Evolutionary conservation across 108 stramenopile genomes (phyloP).

Genomic region (Mediolabrus comicus): DNA sequence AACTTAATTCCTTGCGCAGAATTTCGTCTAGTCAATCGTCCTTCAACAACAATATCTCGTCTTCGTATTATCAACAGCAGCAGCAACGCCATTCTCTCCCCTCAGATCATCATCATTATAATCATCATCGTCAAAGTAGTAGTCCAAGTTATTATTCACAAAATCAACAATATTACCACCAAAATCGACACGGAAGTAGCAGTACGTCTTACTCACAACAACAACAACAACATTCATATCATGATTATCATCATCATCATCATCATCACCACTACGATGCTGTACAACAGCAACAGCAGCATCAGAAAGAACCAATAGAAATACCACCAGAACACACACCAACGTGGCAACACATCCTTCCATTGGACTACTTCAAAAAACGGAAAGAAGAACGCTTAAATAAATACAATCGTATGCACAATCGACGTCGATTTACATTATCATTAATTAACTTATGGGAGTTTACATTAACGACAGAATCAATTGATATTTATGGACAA

Average conservation of each 20-base stretch:
- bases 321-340: slow-evolving; percentile 25
- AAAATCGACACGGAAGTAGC: not conserved
- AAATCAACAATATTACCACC: not conserved
- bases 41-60: not conserved
- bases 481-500: slow-evolving; percentile 10
- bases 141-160: not conserved
- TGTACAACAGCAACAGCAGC: not conserved
- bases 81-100: not conserved
- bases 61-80: not conserved
- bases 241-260: not conserved
- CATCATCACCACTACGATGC: not conserved
- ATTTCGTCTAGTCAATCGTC: not conserved
- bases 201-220: no score
- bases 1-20: no score
- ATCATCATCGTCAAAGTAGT: not conserved
- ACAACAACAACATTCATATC: not conserved
- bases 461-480: slow-evolving; percentile 68
- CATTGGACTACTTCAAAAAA: slow-evolving; percentile 1
- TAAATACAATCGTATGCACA: not conserved
- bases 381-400: slow-evolving; percentile 1
- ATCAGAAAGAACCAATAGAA: not conserved
- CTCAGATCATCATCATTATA: not conserved
- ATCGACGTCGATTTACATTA: slow-evolving; percentile 29
- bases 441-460: slow-evolving; percentile 73
- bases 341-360: slow-evolving; percentile 40